These are phyloP conservation scores for Sphagnurus paluster DNA, from an alignment of 1,284 basidiomycete genomes.

Conservation along the genomic window DNA sequence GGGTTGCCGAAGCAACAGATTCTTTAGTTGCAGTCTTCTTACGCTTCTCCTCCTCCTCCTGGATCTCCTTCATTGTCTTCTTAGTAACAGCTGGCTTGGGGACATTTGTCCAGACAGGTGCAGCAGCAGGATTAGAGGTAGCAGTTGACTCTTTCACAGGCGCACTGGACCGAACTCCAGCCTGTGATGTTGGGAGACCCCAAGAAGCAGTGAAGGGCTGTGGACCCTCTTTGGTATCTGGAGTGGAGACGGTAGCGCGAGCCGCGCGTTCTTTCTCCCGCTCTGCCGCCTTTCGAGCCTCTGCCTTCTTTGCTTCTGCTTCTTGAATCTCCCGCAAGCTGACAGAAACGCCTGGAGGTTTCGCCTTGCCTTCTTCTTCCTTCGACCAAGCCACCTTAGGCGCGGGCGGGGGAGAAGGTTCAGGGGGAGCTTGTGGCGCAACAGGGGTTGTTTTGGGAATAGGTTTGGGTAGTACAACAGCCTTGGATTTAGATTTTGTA, in stretches of 20 bases:
- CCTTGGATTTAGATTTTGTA: constrained; percentile 20
- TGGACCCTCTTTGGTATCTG: constrained; percentile 50
- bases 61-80: constrained; percentile 98
- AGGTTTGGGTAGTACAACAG: constrained; percentile 3
- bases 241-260: constrained; percentile 43
- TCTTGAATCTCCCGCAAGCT: constrained; percentile 96
- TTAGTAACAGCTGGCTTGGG: constrained; percentile 59
- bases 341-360: constrained; percentile 45
- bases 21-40: constrained; percentile 72
- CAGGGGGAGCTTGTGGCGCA: constrained; percentile 14
- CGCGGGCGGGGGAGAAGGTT: constrained; percentile 13
- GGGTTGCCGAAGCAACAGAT: constrained; percentile 53
- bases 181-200: constrained; percentile 77
- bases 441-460: constrained; percentile 15
- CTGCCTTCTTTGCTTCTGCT: constrained; percentile 82
- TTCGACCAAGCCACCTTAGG: constrained; percentile 49
- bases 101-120: constrained; percentile 69
- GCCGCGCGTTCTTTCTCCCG: constrained; percentile 63
- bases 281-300: constrained; percentile 70
- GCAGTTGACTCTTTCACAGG: constrained; percentile 44
- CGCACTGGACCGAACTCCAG: constrained; percentile 49
- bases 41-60: constrained; percentile 92
- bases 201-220: constrained; percentile 70
- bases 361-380: constrained; percentile 62
- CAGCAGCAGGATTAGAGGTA: constrained; percentile 27